These are phyloP conservation scores for Toxoplasma gondii DNA, from an alignment of 169 alveolate species.

Conservation along the genomic window DNA sequence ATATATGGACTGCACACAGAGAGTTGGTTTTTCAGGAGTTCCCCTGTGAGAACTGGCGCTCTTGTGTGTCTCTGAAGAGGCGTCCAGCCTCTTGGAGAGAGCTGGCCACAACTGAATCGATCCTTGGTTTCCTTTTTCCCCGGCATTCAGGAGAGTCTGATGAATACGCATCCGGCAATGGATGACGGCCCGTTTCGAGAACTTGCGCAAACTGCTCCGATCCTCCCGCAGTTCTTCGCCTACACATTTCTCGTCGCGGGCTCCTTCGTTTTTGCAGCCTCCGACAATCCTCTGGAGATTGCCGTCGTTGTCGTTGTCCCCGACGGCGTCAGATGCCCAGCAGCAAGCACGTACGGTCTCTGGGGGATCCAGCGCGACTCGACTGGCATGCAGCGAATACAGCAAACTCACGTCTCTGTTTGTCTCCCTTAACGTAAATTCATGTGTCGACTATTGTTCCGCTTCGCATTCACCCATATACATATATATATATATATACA, in stretches of 20 bases:
- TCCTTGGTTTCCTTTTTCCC: no score
- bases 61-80: no score
- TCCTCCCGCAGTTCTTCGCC: conserved; percentile 26
- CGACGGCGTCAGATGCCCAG: conserved; percentile 34
- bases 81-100: no score
- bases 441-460: not conserved
- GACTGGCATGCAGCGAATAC: no score
- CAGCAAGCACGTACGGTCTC: not conserved
- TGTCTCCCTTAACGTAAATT: not conserved
- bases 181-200: conserved; percentile 16
- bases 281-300: not conserved
- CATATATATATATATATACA: no score
- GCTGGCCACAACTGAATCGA: no score
- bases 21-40: no score
- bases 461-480: not conserved
- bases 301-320: conserved; percentile 28
- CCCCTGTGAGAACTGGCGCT: no score
- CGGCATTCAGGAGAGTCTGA: not conserved
- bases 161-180: not conserved
- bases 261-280: conserved; percentile 16
- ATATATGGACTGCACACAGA: no score
- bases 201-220: not conserved
- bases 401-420: not conserved
- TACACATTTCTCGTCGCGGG: conserved; percentile 41
- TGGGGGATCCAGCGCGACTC: no score